Base-by-base conservation (phyloP, 805 yeast species). In the Ogataea glucozyma region DNA sequence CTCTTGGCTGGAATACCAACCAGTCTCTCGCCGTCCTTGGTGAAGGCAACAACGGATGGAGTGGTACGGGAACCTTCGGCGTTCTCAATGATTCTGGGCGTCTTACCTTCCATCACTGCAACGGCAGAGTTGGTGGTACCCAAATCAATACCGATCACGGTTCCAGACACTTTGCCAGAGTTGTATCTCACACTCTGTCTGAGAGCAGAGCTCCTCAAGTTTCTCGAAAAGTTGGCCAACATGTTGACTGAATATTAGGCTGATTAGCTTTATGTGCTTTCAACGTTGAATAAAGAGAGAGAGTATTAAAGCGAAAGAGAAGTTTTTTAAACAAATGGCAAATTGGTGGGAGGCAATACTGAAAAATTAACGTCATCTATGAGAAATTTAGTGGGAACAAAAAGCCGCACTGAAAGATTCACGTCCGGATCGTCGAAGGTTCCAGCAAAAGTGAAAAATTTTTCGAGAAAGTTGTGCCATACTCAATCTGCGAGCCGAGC, bases 81-180 rank as follows among this genome's bases (percentile, higher is more conserved):
- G 58, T 85, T 83, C 64, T 85, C 90, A 38, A 86, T 72, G 45
- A 85, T 83, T 47, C 71, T 70, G 20, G 88, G 81, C 21, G 74
- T 71, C 50, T 77, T 70, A 34, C 84, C 83, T 54, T 78, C 77
- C 69, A 83, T 81, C 43, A 83, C 69, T 9, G 95, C 95, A 23
- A 85, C 91, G 2, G 93, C 95, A 32, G 91, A 84, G 66, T 86
- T 86, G 32, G 95, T 86, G 17, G 95, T 86, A 20, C 95, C 95
- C 43, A 86, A 65, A 64, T 86, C 95, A 49, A 86, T 85, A 44
- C 95, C 95, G 38, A 84, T 78, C 4, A 84, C 88, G 43, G 67
- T 58, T 49, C 71, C 71, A 43, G 56, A 54, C 31, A 64, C 65
- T 53, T 66, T 63, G 52, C 54, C 56, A 41, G 67, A 62, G 52